phyloP scores from a whole-genome alignment of 1,284 basidiomycete species.

The Puccinia novopanici region DNA sequence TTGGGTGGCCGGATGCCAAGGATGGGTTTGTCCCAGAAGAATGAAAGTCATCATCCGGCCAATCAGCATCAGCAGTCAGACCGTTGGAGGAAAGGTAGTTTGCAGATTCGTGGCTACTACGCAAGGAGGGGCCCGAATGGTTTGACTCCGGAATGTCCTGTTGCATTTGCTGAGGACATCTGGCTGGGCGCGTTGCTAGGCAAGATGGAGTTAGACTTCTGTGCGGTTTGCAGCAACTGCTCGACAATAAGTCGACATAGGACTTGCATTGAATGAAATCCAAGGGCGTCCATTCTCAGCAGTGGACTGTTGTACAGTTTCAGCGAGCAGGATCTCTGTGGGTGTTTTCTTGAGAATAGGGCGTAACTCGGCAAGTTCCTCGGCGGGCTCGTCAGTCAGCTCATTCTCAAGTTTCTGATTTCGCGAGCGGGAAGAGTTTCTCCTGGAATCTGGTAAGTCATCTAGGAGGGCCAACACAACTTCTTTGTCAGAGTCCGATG shows the following conservation, averaged over 20 bases:
- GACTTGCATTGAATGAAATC: conserved; percentile 28
- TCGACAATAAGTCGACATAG: background rate
- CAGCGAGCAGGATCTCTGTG: conserved; percentile 21
- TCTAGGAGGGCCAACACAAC: conserved; percentile 10
- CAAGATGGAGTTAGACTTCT: background rate
- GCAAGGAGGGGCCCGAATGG: background rate
- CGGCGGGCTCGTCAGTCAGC: background rate
- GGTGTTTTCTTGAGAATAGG: conserved; percentile 43
- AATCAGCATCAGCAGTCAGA: background rate
- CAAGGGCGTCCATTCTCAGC: conserved; percentile 31
- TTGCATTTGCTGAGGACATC: background rate
- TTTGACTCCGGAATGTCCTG: background rate
- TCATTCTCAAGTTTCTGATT: background rate
- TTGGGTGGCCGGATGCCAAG: background rate
- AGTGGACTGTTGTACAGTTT: conserved; percentile 41
- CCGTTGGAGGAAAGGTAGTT: background rate
- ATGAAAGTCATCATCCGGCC: background rate
- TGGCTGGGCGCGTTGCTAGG: background rate
- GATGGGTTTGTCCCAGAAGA: background rate
- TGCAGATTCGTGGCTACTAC: background rate
- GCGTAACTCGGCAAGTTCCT: conserved; percentile 20
- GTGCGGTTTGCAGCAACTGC: conserved; percentile 4
- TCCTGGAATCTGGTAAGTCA: background rate
- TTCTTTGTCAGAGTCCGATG: conserved; percentile 38
- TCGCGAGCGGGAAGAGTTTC: conserved; percentile 20